Percentiles rank a stretch among this genome's conserved stretches.
Evolutionary conservation across 1,284 basidiomycete genomes (phyloP).

Genomic region (Uromyces viciae-fabae): DNA sequence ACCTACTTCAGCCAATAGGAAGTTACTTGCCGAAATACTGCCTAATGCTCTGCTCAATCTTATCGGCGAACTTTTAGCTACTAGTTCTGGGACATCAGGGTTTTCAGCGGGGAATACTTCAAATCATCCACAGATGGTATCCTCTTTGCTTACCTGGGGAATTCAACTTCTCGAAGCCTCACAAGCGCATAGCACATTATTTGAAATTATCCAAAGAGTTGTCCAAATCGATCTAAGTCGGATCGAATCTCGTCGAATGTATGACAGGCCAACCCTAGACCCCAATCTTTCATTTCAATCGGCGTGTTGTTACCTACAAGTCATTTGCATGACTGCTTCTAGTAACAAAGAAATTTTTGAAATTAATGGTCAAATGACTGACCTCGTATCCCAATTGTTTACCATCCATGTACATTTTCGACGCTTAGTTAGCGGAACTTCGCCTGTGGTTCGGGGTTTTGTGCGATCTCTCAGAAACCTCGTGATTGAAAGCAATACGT

Average conservation of each 20-base stretch:
- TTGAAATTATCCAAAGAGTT: conserved; percentile 25
- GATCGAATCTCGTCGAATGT: conserved; percentile 12
- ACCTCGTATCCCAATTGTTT: conserved; percentile 17
- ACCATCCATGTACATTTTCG: conserved; percentile 30
- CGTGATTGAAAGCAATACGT: conserved; percentile 24
- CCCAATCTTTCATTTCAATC: conserved; percentile 21
- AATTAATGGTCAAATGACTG: conserved; percentile 23
- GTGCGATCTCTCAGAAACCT: conserved; percentile 27
- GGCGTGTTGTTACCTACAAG: conserved; percentile 20
- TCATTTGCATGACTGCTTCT: conserved; percentile 25
- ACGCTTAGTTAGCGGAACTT: conserved; percentile 1
- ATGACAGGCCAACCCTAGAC: conserved; percentile 17
- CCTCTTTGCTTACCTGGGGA: conserved; percentile 35
- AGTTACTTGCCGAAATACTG: conserved; percentile 36
- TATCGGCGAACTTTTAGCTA: conserved; percentile 28
- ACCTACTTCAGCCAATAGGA: conserved; percentile 40
- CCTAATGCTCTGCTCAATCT: conserved; percentile 25
- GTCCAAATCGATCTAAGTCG: conserved; percentile 32
- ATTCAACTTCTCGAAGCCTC: conserved; percentile 37
- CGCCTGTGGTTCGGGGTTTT: background rate
- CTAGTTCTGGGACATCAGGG: background rate
- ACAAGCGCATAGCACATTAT: conserved; percentile 22
- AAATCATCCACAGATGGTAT: conserved; percentile 24
- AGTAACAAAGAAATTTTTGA: conserved; percentile 27
- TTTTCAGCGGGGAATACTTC: background rate